Evolutionary conservation across 768 basidiomycete genomes (phyloP), one percentile per base, ranked within the genome.

Genomic region (Boletales sp.): DNA sequence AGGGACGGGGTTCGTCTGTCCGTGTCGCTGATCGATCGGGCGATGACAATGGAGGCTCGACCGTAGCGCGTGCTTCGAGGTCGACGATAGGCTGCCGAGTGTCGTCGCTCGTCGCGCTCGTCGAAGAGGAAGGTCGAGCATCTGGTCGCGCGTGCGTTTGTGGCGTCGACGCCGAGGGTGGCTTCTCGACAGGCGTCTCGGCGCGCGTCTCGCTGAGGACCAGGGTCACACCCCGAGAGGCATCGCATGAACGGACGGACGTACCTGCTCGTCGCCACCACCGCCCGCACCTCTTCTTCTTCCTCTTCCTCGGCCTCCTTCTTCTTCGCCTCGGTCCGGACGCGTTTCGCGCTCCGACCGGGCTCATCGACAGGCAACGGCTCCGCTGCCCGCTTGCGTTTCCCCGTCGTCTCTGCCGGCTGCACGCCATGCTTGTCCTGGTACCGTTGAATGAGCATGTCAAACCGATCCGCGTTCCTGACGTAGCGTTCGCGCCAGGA

Each of bases 401-500:
- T n/a, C 10, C 10, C 52, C 10, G 31, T 41, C n/a, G 49, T 19
- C 10, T 42, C 14, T n/a, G 9, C 8, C 8, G 19, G 50, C 8
- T 28, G 25, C 25, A 7, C 7, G 25, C 25, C 25, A 7, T 28
- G 25, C 46, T 70, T 70, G 49, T 53, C 47, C 48, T 74, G 74
- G 50, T 75, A 76, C 9, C 39, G 58, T 34, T 44, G 54, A 35
- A 85, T 83, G n/a, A 41, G 44, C 3, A 10, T 25, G 51, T 84
- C 74, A 45, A 81, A 83, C 0, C 55, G 19, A 0, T 32, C 56
- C 35, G 69, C 44, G 43, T 84, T 70, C 53, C 71, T 79, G 52
- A 60, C 68, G 55, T 86, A 86, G n/a, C 76, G 72, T 41, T 80
- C 75, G 19, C 81, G 76, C 85, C 85, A 86, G 5, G 82, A 82